Percentiles rank a stretch among this genome's conserved stretches.
Conservation (phyloP, 1,284 basidiomycete genomes). For the Dichomitus squalens region DNA sequence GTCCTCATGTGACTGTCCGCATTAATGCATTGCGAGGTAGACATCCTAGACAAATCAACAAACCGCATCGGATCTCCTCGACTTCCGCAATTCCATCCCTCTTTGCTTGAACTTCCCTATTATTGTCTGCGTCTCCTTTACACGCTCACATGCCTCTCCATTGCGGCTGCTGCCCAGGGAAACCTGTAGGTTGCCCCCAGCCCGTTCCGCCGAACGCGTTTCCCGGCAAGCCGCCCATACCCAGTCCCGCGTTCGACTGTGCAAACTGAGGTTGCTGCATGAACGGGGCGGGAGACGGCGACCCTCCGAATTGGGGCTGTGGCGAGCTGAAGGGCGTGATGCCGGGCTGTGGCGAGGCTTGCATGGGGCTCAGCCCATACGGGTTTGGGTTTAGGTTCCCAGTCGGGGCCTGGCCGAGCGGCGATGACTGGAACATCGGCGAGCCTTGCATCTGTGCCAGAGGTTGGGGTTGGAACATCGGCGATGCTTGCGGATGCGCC, state of each 20-base stretch:
- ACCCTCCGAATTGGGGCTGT: slow-evolving; percentile 18
- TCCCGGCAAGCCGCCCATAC: not conserved
- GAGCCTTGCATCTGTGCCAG: slow-evolving; percentile 21
- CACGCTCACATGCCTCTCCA: slow-evolving; percentile 23
- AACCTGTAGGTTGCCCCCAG: slow-evolving; percentile 19
- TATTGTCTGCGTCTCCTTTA: no score
- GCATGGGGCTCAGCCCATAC: slow-evolving; percentile 9
- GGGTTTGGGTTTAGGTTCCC: slow-evolving; percentile 25
- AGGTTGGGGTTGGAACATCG: slow-evolving; percentile 4
- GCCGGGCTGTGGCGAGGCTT: slow-evolving; percentile 18
- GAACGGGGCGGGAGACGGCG: slow-evolving; percentile 19
- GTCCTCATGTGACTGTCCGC: no score
- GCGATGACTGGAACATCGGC: slow-evolving; percentile 23
- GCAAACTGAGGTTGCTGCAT: slow-evolving; percentile 19
- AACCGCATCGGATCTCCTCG: not conserved
- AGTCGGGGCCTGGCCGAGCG: slow-evolving; percentile 22
- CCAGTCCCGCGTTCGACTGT: slow-evolving; percentile 6
- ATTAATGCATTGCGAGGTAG: no score
- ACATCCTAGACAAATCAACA: no score
- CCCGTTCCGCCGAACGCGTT: slow-evolving; percentile 36
- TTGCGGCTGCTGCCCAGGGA: slow-evolving; percentile 12
- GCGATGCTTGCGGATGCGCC: slow-evolving; percentile 20
- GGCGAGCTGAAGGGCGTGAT: slow-evolving; percentile 14
- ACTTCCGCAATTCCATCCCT: not conserved
- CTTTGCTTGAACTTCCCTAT: no score